phyloP scores from a whole-genome alignment of 1,284 basidiomycete species.

The Trichosporon faecale region DNA sequence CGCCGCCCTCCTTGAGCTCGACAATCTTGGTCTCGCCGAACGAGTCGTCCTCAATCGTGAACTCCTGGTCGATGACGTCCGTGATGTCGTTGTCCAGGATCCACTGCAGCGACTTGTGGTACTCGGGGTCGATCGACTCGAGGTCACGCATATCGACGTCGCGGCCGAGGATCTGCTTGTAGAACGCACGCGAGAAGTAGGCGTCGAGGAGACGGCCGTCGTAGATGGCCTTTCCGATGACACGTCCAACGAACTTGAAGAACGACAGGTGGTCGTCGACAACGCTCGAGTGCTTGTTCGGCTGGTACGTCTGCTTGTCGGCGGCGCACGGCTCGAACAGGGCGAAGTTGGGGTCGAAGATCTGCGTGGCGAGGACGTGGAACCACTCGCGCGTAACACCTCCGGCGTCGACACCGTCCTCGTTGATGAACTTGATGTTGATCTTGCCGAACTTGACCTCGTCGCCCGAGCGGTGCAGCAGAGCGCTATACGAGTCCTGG shows the following conservation, averaged over 20 bases:
- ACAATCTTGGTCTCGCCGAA: constrained; percentile 86
- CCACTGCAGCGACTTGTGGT: constrained; percentile 53
- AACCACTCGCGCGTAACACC: constrained; percentile 99
- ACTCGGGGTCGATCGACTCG: constrained; percentile 94
- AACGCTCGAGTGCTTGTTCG: constrained; percentile 85
- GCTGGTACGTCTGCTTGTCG: constrained; percentile 90
- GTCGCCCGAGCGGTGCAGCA: constrained; percentile 86
- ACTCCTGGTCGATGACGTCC: constrained; percentile 52
- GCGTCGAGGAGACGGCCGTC: constrained; percentile 95
- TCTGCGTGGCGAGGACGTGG: constrained; percentile 93
- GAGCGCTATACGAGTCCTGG: constrained; percentile 91
- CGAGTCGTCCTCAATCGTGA: constrained; percentile 58
- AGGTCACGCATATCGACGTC: constrained; percentile 89
- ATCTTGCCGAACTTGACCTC: constrained; percentile 98
- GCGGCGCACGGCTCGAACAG: constrained; percentile 97
- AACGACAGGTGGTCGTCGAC: constrained; percentile 86
- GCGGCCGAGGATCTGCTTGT: constrained; percentile 87
- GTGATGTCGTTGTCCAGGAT: constrained; percentile 54
- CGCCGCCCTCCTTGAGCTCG: constrained; percentile 78
- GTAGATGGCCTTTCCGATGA: constrained; percentile 88
- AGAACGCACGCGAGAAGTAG: constrained; percentile 93
- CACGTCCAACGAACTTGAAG: constrained; percentile 97
- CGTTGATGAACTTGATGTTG: constrained; percentile 92
- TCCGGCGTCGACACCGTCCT: constrained; percentile 97
- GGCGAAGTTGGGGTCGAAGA: constrained; percentile 97